Evolutionary conservation across 2,329 filamentous ascomycete species (phyloP), one percentile per base, ranked within the genome.

Genomic region (Cryphonectria radicalis): DNA sequence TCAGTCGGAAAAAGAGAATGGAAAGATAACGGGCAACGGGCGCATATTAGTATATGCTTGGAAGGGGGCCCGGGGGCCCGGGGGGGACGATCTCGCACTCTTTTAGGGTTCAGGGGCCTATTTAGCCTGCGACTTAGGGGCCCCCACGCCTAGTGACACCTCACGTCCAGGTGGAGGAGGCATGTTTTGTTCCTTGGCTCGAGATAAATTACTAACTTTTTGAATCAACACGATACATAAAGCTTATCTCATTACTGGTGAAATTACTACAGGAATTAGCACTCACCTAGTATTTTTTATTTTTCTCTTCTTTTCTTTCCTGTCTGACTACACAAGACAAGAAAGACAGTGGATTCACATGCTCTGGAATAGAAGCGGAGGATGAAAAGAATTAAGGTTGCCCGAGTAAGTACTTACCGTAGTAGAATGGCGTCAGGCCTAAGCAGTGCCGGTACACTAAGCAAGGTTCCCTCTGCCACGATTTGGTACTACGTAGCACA

Each of bases 81-180:
- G 53, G 25, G 53, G n/a, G 50, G 50, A 14, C 50, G 50, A 57
- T 57, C 53, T 50, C n/a, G 53, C 55, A 59, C 55, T 59, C 55
- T 3, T 59, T 59, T 13, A 3, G 14, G 55, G 13, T 35, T 14
- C 55, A 59, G 28, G 55, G 55, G 14, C 50, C n/a, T 25, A 17
- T 17, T 35, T 40, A 35, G 59, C 32, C 35, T 32, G 59, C 22
- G 32, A 22, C 22, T n/a, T 35, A 62, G 59, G 17, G 32, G 32
- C 35, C 59, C 59, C 59, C 59, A 62, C 59, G 19, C 32, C 59
- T 35, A 62, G 22, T 62, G 35, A 40, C 8, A 62, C 32, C 32
- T 62, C 8, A 62, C 32, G 19, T 62, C 8, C 5, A 50, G 10
- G 37, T 40, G 46, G 46, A n/a, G 46, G 46, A 50, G 7, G 7